Evolutionary conservation across 345 rosid genomes (phyloP), one percentile per base, ranked within the genome.

Genomic region (Pistacia integerrima): DNA sequence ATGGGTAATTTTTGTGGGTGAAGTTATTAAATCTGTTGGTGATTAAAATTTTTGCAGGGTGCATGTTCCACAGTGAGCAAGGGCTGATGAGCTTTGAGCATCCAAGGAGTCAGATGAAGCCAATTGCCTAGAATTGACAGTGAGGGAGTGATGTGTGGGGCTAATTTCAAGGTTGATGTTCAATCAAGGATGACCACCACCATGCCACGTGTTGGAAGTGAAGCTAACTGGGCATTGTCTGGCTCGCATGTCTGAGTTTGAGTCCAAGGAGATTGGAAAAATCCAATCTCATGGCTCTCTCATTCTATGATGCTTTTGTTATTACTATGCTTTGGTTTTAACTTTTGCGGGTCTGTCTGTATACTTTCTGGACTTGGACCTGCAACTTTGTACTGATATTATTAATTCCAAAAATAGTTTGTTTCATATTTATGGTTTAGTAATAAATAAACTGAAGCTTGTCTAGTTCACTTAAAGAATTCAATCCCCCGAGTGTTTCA

Each of bases 201-300:
- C 63, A 87, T 92, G 83, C 92, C 92, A 11, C 89, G 94, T 63
- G 94, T 90, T 0, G 97, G 94, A 0, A 92, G 97, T 41, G 97
- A 87, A 83, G 91, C 87, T 33, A 83, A 90, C 70, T 92, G 94
- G 94, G 94, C 97, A 12, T 61, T 91, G 66, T 76, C 85, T n/a
- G 78, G 90, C 46, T 82, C 85, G 18, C 38, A 48, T 17, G 81
- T 75, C 30, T 83, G 69, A 77, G 22, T 33, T 41, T 41, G 46
- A 41, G 46, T 41, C 41, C 30, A 41, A 44, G 48, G 17, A 57
- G 51, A 44, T 41, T 14, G 41, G 38, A 12, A 5, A 25, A 35
- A 64, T 64, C 22, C 48, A 64, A 13, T 36, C 20, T 22, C 49
- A 52, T 11, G 4, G 4, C 17, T 52, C 1, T 11, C 2, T 52